These are phyloP conservation scores for Hanseniaspora singularis DNA, from an alignment of 805 yeast genomes.

Conservation along the genomic window DNA sequence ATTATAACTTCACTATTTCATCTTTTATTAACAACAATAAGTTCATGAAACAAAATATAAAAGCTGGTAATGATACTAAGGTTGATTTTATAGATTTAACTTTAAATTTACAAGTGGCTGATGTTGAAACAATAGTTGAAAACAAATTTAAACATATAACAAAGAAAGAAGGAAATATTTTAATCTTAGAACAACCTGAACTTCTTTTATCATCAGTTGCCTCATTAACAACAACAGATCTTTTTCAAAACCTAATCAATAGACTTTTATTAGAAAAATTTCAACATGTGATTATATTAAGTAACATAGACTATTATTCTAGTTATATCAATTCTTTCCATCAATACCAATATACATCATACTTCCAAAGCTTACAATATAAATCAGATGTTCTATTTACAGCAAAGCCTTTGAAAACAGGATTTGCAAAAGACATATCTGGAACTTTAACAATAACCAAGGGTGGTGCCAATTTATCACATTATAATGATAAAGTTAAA, in stretches of 20 bases:
- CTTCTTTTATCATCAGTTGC: slow-evolving; percentile 23
- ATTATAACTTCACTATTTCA: slow-evolving; percentile 20
- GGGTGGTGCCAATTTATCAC: slow-evolving; percentile 35
- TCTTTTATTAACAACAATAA: slow-evolving; percentile 24
- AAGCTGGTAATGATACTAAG: not conserved
- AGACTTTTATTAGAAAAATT: slow-evolving; percentile 22
- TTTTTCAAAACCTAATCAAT: slow-evolving; percentile 22
- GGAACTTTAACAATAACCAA: slow-evolving; percentile 52
- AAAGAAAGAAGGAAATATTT: slow-evolving; percentile 17
- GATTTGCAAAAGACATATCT: slow-evolving; percentile 71
- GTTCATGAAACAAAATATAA: slow-evolving; percentile 16
- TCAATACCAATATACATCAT: slow-evolving; percentile 19
- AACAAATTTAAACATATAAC: slow-evolving; percentile 2
- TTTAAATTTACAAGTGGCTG: slow-evolving; percentile 25
- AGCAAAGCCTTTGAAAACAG: slow-evolving; percentile 60
- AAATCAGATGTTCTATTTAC: slow-evolving; percentile 30
- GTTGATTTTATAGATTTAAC: slow-evolving; percentile 23
- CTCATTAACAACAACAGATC: slow-evolving; percentile 23
- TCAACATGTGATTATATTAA: slow-evolving; percentile 22
- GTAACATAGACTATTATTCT: slow-evolving; percentile 20
- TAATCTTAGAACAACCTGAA: slow-evolving; percentile 28
- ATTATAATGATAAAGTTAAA: slow-evolving; percentile 13
- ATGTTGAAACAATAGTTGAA: not conserved
- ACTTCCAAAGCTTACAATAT: slow-evolving; percentile 20
- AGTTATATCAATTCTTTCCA: slow-evolving; percentile 18